A percentile compares a stretch with the other conserved stretches of the same genome.
These are phyloP conservation scores for Zoysia japonica DNA, from an alignment of 176 grass and related monocot species.

Conservation along the genomic window DNA sequence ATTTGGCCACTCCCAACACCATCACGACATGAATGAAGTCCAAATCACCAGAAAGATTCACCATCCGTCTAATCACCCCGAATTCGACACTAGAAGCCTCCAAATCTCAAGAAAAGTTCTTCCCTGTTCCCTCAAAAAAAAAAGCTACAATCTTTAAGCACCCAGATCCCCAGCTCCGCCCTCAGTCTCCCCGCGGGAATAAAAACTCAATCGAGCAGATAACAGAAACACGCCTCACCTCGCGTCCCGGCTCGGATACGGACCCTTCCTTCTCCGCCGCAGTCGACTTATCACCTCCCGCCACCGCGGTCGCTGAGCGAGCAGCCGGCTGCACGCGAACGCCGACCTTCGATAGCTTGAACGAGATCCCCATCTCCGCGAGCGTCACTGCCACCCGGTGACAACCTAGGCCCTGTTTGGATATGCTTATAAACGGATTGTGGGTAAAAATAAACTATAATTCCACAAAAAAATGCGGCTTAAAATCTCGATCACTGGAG, in stretches of 20 bases:
- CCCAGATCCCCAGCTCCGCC: slow-evolving; percentile 34
- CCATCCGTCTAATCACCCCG: not conserved
- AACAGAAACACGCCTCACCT: slow-evolving; percentile 38
- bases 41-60: slow-evolving; percentile 37
- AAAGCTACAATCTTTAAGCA: not conserved
- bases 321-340: slow-evolving; percentile 51
- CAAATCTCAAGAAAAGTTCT: not conserved
- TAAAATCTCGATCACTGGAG: too few relatives aligned
- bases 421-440: too few relatives aligned
- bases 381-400: not conserved
- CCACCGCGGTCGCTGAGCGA: slow-evolving; percentile 25
- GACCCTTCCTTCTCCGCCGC: slow-evolving; percentile 23
- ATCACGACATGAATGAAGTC: not conserved
- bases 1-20: not conserved
- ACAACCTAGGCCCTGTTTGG: slow-evolving; percentile 2
- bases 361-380: slow-evolving; percentile 68
- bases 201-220: slow-evolving; percentile 18
- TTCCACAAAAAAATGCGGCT: too few relatives aligned
- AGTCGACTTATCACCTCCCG: slow-evolving; percentile 27
- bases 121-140: not conserved
- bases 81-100: not conserved
- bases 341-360: slow-evolving; percentile 73
- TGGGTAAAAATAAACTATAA: too few relatives aligned
- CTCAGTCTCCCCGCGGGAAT: not conserved
- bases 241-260: slow-evolving; percentile 4